Base-by-base conservation (phyloP, 345 rosid genomes). In the Acer saccharum region DNA sequence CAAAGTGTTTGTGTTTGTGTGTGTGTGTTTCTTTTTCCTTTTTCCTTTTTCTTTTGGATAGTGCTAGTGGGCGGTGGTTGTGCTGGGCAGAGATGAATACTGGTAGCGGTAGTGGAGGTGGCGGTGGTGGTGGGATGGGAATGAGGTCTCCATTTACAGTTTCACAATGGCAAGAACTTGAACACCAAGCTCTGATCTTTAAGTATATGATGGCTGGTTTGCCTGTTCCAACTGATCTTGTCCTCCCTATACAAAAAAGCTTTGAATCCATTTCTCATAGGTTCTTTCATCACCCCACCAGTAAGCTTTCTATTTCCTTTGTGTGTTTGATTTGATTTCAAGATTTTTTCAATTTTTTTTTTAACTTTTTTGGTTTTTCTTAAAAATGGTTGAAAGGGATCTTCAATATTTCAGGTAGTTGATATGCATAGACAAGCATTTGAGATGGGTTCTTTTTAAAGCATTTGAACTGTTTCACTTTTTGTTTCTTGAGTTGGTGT, bases 131-230 rank as follows among this genome's bases (percentile, higher is more conserved):
- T 11, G 85, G 81, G 68, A 58, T 76, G 78, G 65, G 80, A 68
- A 84, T 78, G 86, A 84, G 80, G 83, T 86, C 87, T 48, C 88
- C 89, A 11, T 88, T 88, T 77, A 88, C 91, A 18, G 81, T 81
- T 52, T 86, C 91, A 41, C 91, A 88, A 78, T 86, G 88, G 86
- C 91, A 84, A 78, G 91, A 88, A 78, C 86, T 88, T 72, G 88
- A 88, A 68, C 91, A 88, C 69, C 91, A 88, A 82, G 89, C 91
- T 76, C 72, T 88, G 85, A 84, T 88, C 81, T 88, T 81, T 73
- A 88, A 88, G 86, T 88, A 86, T 79, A 81, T 88, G 91, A 61
- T 80, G 79, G 89, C 91, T 39, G 91, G 91, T 75, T 65, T 88
- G 70, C 91, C 88, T 76, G 87, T 88, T 57, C 89, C 91, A 60